Evolutionary conservation across 805 yeast species (phyloP), one percentile per base, ranked within the genome.

Genomic region (Isabelozyma rhagii): DNA sequence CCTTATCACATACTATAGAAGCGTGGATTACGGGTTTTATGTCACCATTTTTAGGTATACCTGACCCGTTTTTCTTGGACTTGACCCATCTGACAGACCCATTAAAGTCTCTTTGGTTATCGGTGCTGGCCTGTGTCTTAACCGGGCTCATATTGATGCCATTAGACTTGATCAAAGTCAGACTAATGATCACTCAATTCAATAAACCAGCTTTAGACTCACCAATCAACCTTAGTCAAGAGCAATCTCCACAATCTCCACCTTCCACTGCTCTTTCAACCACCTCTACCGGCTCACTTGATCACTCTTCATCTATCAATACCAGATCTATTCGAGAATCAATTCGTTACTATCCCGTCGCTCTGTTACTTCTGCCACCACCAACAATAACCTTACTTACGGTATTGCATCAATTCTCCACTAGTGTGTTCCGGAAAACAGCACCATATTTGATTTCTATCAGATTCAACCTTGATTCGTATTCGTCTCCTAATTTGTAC

Each of bases 11-110:
- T 45, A 87, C 96, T 0, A 70, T 91, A 43, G 93, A 89, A 61
- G 89, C 97, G 1, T 92, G 98, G 97, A 75, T 91, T 44, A 87
- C 96, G 0, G 97, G 97, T 3, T 81, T 92, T 54, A 63, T 91
- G 7, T 84, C 97, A 4, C 94, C 97, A 2, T 70, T 89, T 43
- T 66, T 88, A 47, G 85, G 87, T 15, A 81, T 90, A 29, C 96
- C 97, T 0, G 97, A 92, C 63, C 97, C 97, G 3, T 82, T 84
- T 53, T 86, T 90, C 63, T 84, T 90, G 56, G 96, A 89, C 54
- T 77, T 87, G 46, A 77, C 89, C 17, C 94, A 88, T 59, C 85
- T 94, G 9, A 82, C 91, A 3, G 90, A 86, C 52, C 90, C 96
- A 1, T 68, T 81, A 44, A 72, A 79, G 46, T 82, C 93, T n/a